Conservation (phyloP, 768 basidiomycete genomes). For the Albatrellus ellisii region DNA sequence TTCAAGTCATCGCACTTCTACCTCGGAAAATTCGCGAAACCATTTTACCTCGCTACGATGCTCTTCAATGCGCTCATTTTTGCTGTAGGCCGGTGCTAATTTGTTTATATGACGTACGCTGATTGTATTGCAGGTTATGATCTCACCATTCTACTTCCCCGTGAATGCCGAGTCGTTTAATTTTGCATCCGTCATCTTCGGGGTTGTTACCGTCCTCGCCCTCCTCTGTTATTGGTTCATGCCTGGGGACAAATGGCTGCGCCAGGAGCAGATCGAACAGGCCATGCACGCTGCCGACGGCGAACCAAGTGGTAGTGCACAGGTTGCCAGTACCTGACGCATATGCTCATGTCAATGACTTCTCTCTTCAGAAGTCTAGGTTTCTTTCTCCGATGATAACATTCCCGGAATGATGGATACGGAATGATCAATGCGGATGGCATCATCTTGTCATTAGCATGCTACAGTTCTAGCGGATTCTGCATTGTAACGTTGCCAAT, state of each 20-base stretch:
- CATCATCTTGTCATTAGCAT: too few relatives aligned
- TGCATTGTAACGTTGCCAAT: too few relatives aligned
- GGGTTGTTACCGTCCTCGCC: constrained; percentile 65
- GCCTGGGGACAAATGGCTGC: constrained; percentile 72
- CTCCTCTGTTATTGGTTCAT: constrained; percentile 67
- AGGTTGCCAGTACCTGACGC: too few relatives aligned
- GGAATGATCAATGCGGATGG: too few relatives aligned
- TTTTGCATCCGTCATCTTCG: constrained; percentile 74
- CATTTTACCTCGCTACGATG: constrained; percentile 52
- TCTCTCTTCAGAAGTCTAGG: too few relatives aligned
- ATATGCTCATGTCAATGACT: too few relatives aligned
- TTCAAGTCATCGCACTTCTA: constrained; percentile 65
- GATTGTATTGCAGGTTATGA: constrained; percentile 40
- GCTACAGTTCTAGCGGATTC: too few relatives aligned
- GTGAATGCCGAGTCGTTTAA: constrained; percentile 69
- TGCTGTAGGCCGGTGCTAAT: constrained; percentile 70
- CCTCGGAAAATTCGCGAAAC: constrained; percentile 48
- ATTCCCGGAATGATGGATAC: too few relatives aligned
- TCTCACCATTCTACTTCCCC: constrained; percentile 85
- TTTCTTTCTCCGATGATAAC: too few relatives aligned
- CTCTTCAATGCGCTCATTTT: constrained; percentile 66
- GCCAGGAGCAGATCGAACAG: constrained; percentile 43
- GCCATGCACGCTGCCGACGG: constrained; percentile 24
- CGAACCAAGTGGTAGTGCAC: constrained; percentile 1
- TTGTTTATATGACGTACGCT: constrained; percentile 35